These are phyloP conservation scores for Phialemoniopsis sp. DNA, from an alignment of 2,329 filamentous ascomycete genomes.

Conservation along the genomic window DNA sequence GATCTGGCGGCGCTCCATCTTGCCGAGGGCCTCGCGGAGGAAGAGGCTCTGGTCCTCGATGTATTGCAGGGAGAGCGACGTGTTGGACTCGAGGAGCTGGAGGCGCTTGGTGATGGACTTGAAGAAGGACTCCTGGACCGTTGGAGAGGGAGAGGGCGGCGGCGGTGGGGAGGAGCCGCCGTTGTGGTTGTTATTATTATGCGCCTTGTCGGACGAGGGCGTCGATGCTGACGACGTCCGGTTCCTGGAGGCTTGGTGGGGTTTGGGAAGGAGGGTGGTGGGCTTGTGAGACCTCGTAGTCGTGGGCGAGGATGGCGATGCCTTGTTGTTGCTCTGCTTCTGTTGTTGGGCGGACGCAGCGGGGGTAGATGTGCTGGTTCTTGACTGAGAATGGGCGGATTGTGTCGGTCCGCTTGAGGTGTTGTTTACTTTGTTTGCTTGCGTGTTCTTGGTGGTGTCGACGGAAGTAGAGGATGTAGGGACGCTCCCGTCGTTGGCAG, in stretches of 20 bases:
- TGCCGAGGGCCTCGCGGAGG: slow-evolving; percentile 79
- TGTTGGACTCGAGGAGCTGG: slow-evolving; percentile 86
- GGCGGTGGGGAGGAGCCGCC: slow-evolving; percentile 25
- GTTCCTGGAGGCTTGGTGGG: slow-evolving; percentile 14
- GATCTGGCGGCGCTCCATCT: slow-evolving; percentile 83
- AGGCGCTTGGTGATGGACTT: slow-evolving; percentile 93
- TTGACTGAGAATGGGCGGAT: not conserved
- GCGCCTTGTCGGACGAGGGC: slow-evolving; percentile 13
- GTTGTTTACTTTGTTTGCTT: too few relatives aligned
- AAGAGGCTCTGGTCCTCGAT: slow-evolving; percentile 95
- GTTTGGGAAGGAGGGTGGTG: slow-evolving; percentile 1
- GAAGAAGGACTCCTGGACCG: slow-evolving; percentile 96
- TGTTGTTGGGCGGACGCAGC: not conserved
- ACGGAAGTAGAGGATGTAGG: too few relatives aligned
- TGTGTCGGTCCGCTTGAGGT: too few relatives aligned
- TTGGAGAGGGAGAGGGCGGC: slow-evolving; percentile 57
- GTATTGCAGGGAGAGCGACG: slow-evolving; percentile 88
- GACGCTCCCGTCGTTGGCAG: too few relatives aligned
- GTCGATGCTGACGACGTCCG: slow-evolving; percentile 17
- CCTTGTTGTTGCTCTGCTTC: not conserved
- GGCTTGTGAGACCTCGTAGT: not conserved
- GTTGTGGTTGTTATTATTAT: slow-evolving; percentile 27
- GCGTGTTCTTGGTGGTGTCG: too few relatives aligned
- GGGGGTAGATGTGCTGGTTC: slow-evolving; percentile 1
- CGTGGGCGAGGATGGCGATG: not conserved